These are phyloP conservation scores for Anisodus tanguticus DNA, from an alignment of 257 asterid genomes.

Conservation along the genomic window DNA sequence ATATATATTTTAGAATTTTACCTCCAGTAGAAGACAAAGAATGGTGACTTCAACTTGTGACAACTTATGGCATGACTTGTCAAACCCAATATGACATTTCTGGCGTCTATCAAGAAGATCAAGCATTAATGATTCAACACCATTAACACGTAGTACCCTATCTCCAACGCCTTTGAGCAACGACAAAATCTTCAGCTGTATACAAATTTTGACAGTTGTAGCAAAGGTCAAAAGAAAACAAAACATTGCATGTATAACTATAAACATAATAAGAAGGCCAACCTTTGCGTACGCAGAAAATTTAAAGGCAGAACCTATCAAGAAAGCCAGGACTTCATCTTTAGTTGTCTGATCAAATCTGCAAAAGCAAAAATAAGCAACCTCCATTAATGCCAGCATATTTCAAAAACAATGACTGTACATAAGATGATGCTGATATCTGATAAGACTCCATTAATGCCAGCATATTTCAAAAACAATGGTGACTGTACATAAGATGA, in stretches of 20 bases:
- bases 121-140: slow-evolving; percentile 55
- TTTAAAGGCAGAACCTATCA: slow-evolving; percentile 56
- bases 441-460: slow-evolving; percentile 1
- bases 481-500: background rate
- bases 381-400: slow-evolving; percentile 25
- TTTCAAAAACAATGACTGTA: slow-evolving; percentile 1
- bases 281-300: slow-evolving; percentile 84
- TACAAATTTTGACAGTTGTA: slow-evolving; percentile 16
- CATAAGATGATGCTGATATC: slow-evolving; percentile 12
- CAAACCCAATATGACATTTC: slow-evolving; percentile 46
- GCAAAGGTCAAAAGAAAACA: background rate
- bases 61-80: slow-evolving; percentile 46
- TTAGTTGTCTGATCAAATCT: slow-evolving; percentile 73
- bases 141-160: slow-evolving; percentile 52
- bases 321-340: slow-evolving; percentile 60
- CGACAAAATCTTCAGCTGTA: slow-evolving; percentile 76
- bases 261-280: slow-evolving; percentile 34
- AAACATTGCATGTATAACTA: slow-evolving; percentile 27
- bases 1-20: slow-evolving; percentile 37
- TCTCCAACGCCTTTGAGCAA: slow-evolving; percentile 73
- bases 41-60: slow-evolving; percentile 63
- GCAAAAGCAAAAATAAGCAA: slow-evolving; percentile 36
- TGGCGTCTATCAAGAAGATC: slow-evolving; percentile 67
- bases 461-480: slow-evolving; percentile 12
- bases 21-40: slow-evolving; percentile 84